Conservation (phyloP, 495 filamentous ascomycete species). For the Patellaria atrata region DNA sequence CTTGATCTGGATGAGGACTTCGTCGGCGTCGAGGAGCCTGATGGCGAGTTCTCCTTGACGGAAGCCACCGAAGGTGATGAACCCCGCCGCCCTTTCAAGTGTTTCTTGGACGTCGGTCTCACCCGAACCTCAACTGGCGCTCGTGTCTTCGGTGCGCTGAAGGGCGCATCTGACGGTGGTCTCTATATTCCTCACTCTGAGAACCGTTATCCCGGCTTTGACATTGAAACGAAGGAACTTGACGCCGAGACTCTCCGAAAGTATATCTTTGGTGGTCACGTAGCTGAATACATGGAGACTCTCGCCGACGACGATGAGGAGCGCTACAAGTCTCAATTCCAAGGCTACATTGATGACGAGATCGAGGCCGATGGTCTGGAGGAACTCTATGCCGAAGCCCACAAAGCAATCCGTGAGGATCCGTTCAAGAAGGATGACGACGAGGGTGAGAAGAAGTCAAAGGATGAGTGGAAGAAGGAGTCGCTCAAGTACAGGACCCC, state of each 20-base stretch:
- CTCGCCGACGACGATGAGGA: conserved; percentile 99
- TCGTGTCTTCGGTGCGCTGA: conserved; percentile 98
- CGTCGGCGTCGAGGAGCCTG: conserved; percentile 81
- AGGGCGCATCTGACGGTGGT: conserved; percentile 97
- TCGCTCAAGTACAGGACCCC: conserved; percentile 65
- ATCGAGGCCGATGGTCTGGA: conserved; percentile 93
- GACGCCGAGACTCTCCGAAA: conserved; percentile 92
- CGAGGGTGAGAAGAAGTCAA: conserved; percentile 70
- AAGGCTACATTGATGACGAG: conserved; percentile 90
- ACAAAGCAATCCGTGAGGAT: conserved; percentile 94
- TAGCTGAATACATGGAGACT: conserved; percentile 99
- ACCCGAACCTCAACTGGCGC: conserved; percentile 92
- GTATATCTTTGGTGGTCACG: conserved; percentile 97
- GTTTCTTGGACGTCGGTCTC: conserved; percentile 93
- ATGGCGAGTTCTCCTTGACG: conserved; percentile 87
- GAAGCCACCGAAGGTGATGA: conserved; percentile 78
- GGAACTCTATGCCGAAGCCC: conserved; percentile 89
- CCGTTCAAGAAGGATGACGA: conserved; percentile 88
- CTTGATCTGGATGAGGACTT: conserved; percentile 86
- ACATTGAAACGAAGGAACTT: conserved; percentile 91
- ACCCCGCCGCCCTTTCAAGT: conserved; percentile 92
- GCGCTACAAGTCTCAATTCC: conserved; percentile 96
- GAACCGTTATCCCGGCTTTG: conserved; percentile 97
- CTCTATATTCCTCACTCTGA: conserved; percentile 95
- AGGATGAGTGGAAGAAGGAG: conserved; percentile 95